Base-by-base conservation (phyloP, 257 asterid species). In the Catharanthus roseus region DNA sequence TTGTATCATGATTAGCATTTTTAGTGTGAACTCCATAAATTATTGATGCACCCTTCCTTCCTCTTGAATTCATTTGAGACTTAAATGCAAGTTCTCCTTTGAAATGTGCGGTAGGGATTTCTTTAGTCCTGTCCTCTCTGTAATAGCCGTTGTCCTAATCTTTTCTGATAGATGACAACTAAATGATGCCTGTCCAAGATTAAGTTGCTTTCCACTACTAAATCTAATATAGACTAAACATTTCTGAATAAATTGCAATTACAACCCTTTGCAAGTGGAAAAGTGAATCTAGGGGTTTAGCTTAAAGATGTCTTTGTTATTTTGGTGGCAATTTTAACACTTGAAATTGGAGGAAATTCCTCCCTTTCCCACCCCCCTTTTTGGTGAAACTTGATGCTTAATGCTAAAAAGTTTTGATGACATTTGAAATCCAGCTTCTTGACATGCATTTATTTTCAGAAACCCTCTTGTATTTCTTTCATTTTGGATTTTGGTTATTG, bases 401-500 rank as follows among this genome's bases (percentile, higher is more conserved):
- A 42, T 42, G 1, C 10, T 23, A 39, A 61, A 23, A 33, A 33
- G 12, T 61, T 61, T 26, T 61, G 38, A 70, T 26, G 33, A 24
- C 29, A 23, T 72, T 24, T n/a, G 44, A 15, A 15, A 33, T 68
- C 54, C 21, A 71, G 34, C n/a, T 61, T n/a, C 26, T 38, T 45
- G 28, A 45, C 29, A 44, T 41, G 66, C 10, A 23, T 61, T 31
- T 31, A 18, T 61, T 60, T 21, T 44, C 23, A 42, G 44, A 16
- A 21, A 19, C 68, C 47, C 16, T 24, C 47, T 61, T 45, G 4
- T 28, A 12, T 11, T 34, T 55, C 33, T 60, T 50, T 29, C 9
- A 28, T 61, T 41, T 51, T 49, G 21, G 53, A n/a, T 74, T 34
- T 15, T 56, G 55, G 71, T 49, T 72, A 66, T 72, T 47, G 10